Conservation (phyloP, 306 rosid genomes). For the Senna tora region DNA sequence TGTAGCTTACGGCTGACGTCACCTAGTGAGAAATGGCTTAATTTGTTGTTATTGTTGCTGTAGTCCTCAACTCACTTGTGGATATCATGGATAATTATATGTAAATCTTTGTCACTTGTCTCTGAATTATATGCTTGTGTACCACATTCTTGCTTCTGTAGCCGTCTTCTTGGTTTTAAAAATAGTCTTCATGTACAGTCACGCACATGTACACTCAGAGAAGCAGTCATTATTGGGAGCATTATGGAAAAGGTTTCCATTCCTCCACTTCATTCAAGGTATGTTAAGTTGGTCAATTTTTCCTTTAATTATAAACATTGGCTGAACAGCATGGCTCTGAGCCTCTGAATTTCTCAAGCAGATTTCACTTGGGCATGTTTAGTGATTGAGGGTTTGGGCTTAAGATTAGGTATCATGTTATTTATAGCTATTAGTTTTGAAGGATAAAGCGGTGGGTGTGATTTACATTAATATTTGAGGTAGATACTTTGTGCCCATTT, state of each 20-base stretch:
- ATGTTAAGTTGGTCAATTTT: constrained; percentile 29
- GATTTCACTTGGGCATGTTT: constrained; percentile 1
- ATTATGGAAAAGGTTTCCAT: constrained; percentile 79
- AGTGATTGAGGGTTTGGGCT: neutral
- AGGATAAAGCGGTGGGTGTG: constrained; percentile 12
- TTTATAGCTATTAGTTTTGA: constrained; percentile 5
- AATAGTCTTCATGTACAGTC: constrained; percentile 61
- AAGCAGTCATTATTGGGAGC: constrained; percentile 95
- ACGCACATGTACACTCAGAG: constrained; percentile 79
- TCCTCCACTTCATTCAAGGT: constrained; percentile 97
- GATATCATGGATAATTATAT: neutral
- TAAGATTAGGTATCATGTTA: neutral
- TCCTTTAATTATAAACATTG: constrained; percentile 1
- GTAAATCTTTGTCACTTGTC: neutral
- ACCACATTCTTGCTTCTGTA: neutral
- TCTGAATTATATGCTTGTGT: neutral
- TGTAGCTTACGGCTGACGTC: too few relatives aligned
- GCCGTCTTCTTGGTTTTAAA: constrained; percentile 16
- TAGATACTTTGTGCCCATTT: constrained; percentile 15
- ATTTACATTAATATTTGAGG: constrained; percentile 13
- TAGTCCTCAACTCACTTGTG: too few relatives aligned
- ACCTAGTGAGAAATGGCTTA: too few relatives aligned
- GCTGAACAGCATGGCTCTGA: neutral
- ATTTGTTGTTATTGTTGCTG: too few relatives aligned
- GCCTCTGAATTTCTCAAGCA: constrained; percentile 11